Evolutionary conservation across 176 grass and related monocot genomes (phyloP), one percentile per base, ranked within the genome.

Genomic region (Olyra latifolia): DNA sequence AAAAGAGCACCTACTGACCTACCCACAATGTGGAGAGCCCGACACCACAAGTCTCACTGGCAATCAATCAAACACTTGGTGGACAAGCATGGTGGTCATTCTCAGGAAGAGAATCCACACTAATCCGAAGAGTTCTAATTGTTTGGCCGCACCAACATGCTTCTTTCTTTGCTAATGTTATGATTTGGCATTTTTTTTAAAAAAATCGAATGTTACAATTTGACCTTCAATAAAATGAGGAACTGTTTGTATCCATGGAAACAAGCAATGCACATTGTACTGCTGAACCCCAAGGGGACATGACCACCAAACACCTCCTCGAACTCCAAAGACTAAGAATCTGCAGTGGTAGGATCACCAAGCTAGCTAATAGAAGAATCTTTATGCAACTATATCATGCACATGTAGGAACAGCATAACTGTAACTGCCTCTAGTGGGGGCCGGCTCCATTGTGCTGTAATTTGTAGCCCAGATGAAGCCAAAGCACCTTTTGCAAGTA

Each of bases 341-440:
- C 23, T 71, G 25, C 24, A 63, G 3, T 4, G 17, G 15, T 43
- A 47, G 41, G 20, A 49, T 49, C 73, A 60, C 82, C 28, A 72
- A 10, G 23, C 67, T 77, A 76, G 24, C 40, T 58, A 77, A 8
- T 62, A 50, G 56, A 52, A 24, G 27, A 48, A 45, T 47, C 13
- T 57, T 68, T 84, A 30, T 49, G 28, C 8, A 71, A 62, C 53
- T 77, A 49, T 60, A 50, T 29, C 44, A 70, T 27, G 77, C 83
- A 64, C 75, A 72, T 79, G 44, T 44, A 53, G 30, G 58, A 63
- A 64, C 44, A 72, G 23, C 45, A 8, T 72, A 72, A 79, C 74
- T 72, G 45, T 71, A 72, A 71, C 56, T 63, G 54, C 66, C 65
- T 62, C 66, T 70, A 71, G 22, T 62, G 74, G 39, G 66, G 63